Evolutionary conservation across 306 rosid genomes (phyloP).

Genomic region (Gleditsia sinensis): DNA sequence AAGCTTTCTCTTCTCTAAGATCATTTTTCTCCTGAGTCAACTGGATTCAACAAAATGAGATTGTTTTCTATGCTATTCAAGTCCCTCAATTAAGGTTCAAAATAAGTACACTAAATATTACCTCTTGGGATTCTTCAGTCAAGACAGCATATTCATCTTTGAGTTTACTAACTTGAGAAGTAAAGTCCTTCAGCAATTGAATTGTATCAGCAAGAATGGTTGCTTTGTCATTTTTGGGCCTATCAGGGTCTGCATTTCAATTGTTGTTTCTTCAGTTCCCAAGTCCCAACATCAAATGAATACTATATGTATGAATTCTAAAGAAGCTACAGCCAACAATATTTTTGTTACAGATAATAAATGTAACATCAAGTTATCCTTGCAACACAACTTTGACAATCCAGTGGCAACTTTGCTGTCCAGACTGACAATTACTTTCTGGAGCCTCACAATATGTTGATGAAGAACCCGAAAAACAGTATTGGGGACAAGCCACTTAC

Average conservation of each 20-base stretch:
- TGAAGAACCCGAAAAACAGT: neutral
- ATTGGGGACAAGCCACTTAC: neutral
- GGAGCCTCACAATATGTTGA: neutral
- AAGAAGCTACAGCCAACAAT: constrained; percentile 4
- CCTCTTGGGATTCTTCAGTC: constrained; percentile 88
- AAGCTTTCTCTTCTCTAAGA: constrained; percentile 93
- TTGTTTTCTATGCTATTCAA: constrained; percentile 16
- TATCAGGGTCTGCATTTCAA: constrained; percentile 75
- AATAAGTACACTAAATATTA: constrained; percentile 30
- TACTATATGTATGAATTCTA: constrained; percentile 12
- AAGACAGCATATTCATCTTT: constrained; percentile 62
- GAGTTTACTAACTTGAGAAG: constrained; percentile 74
- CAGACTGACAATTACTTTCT: neutral
- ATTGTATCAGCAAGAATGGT: constrained; percentile 76
- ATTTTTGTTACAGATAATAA: neutral
- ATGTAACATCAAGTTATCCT: neutral
- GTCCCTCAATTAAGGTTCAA: constrained; percentile 10
- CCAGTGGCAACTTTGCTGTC: neutral
- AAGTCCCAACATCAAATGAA: constrained; percentile 28
- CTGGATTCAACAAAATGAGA: constrained; percentile 48
- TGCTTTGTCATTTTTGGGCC: constrained; percentile 93
- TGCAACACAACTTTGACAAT: neutral
- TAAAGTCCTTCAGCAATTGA: constrained; percentile 86
- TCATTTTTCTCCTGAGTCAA: constrained; percentile 87
- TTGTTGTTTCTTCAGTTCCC: constrained; percentile 17